Evolutionary conservation across 805 yeast species (phyloP).

Genomic region (Starmerella bacillaris): DNA sequence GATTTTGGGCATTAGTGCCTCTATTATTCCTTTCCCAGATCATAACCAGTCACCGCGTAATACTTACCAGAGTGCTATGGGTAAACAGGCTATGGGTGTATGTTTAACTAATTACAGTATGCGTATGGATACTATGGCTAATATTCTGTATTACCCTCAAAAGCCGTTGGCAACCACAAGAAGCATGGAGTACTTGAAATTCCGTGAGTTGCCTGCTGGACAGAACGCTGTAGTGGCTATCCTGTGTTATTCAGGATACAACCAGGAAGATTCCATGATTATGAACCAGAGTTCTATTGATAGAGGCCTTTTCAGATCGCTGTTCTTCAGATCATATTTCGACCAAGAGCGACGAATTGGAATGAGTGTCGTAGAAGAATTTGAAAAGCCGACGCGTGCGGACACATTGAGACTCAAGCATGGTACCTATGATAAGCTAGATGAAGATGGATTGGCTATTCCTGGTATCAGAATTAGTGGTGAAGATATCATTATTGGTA

Average conservation of each 20-base stretch:
- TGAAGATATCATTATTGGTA: conserved; percentile 96
- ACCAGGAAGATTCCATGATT: conserved; percentile 99
- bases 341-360: conserved; percentile 97
- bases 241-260: conserved; percentile 94
- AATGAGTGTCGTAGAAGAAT: conserved; percentile 94
- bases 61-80: conserved; percentile 99
- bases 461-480: conserved; percentile 99
- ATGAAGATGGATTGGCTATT: conserved; percentile 92
- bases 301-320: conserved; percentile 85
- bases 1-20: conserved; percentile 97
- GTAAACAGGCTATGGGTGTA: conserved; percentile 99
- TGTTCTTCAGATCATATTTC: conserved; percentile 94
- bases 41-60: conserved; percentile 99
- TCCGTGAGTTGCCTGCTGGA: conserved; percentile 96
- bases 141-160: conserved; percentile 90
- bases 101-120: conserved; percentile 86
- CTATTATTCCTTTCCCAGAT: conserved; percentile 98
- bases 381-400: conserved; percentile 89
- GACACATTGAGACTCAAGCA: conserved; percentile 90
- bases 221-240: conserved; percentile 98
- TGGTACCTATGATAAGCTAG: conserved; percentile 94
- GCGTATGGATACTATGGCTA: conserved; percentile 99
- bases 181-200: conserved; percentile 92
- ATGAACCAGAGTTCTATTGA: conserved; percentile 98
- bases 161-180: conserved; percentile 96